Evolutionary conservation across 495 filamentous ascomycete species (phyloP).

Genomic region (Xanthoparmelia taractica): DNA sequence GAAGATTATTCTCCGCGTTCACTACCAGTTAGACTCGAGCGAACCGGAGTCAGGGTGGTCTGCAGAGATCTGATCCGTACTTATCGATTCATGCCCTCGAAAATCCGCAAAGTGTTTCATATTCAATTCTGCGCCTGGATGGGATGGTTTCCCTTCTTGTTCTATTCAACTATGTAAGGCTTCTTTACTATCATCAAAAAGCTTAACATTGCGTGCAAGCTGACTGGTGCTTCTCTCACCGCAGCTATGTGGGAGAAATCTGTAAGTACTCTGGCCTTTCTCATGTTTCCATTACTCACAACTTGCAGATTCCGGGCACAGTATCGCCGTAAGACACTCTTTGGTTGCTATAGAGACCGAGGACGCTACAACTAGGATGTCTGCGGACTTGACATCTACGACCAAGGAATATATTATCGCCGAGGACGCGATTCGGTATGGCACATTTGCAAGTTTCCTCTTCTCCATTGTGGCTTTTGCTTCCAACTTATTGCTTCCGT

Average conservation of each 20-base stretch:
- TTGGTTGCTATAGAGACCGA: constrained; percentile 38
- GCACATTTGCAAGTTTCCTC: constrained; percentile 31
- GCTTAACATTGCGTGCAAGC: constrained; percentile 38
- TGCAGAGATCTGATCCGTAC: constrained; percentile 28
- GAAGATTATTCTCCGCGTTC: constrained; percentile 43
- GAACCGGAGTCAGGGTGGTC: constrained; percentile 47
- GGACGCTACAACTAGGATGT: constrained; percentile 1
- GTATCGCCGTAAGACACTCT: constrained; percentile 47
- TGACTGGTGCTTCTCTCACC: constrained; percentile 44
- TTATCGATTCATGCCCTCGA: constrained; percentile 56
- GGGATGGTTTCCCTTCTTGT: constrained; percentile 70
- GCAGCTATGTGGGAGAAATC: constrained; percentile 16
- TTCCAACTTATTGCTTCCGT: constrained; percentile 58
- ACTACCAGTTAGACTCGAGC: constrained; percentile 29
- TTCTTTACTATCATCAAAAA: constrained; percentile 64
- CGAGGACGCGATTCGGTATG: constrained; percentile 21
- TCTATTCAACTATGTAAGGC: constrained; percentile 93
- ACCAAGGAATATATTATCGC: neutral
- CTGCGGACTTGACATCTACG: neutral
- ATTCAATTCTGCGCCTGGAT: constrained; percentile 95
- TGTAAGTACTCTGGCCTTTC: constrained; percentile 29
- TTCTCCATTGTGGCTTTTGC: constrained; percentile 65
- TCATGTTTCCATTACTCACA: constrained; percentile 48
- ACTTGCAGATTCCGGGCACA: constrained; percentile 23
- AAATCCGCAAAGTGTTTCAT: constrained; percentile 84